Evolutionary conservation across 768 basidiomycete genomes (phyloP).

Genomic region (Udeniomyces megalosporus): DNA sequence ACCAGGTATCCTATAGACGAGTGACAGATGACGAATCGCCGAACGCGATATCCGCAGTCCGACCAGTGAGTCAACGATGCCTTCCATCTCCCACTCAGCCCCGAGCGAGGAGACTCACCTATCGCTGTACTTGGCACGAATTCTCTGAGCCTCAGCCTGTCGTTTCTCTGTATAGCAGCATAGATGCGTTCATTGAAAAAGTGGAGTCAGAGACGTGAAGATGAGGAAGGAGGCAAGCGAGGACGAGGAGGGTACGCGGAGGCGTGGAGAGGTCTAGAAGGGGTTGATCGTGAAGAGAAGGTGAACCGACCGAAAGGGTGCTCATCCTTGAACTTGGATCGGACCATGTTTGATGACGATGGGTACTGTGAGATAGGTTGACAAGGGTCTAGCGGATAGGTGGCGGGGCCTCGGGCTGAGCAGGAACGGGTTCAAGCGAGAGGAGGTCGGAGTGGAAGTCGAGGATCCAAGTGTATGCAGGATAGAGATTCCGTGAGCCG

Average conservation of each 20-base stretch:
- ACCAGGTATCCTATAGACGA: slow-evolving; percentile 11
- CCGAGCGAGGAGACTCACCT: not conserved
- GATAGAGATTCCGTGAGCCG: too few relatives aligned
- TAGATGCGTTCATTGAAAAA: not conserved
- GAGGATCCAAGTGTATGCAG: too few relatives aligned
- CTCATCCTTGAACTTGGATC: slow-evolving; percentile 53
- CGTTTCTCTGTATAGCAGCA: slow-evolving; percentile 83
- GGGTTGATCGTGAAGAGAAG: not conserved
- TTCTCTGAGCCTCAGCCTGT: slow-evolving; percentile 97
- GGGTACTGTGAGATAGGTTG: too few relatives aligned
- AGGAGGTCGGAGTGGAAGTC: too few relatives aligned
- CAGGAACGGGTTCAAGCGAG: too few relatives aligned
- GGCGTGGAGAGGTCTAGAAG: not conserved
- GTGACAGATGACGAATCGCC: not conserved
- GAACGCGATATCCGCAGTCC: too few relatives aligned
- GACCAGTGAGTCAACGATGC: too few relatives aligned
- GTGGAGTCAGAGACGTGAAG: not conserved
- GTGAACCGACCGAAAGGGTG: slow-evolving; percentile 70
- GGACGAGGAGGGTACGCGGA: not conserved
- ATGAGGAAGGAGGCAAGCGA: not conserved
- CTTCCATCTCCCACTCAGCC: not conserved
- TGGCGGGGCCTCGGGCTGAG: too few relatives aligned
- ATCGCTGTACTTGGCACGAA: slow-evolving; percentile 89
- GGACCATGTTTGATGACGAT: slow-evolving; percentile 22
- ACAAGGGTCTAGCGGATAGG: too few relatives aligned